Evolutionary conservation across 108 stramenopile species (phyloP), one percentile per base, ranked within the genome.

Genomic region (Nannochloropsis granulata): DNA sequence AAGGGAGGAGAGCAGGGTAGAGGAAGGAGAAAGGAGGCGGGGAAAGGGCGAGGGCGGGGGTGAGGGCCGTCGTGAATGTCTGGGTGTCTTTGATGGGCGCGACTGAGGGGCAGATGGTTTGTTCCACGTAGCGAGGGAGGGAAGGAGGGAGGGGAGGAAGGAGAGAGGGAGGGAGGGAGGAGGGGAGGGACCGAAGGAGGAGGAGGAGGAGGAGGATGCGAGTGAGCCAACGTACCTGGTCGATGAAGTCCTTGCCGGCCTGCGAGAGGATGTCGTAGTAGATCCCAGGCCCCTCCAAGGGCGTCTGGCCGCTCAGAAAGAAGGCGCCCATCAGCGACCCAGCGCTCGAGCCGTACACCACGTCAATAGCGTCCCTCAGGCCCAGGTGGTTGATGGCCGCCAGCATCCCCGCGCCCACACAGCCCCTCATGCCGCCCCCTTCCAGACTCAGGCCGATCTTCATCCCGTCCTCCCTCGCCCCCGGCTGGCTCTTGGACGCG

Each of bases 351-450:
- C 96, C 96, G 87, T 97, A 97, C 0, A 97, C 94, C n/a, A 94
- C 94, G 89, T 96, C 96, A 44, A 96, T 82, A 13, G 92, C 83
- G 86, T 96, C 95, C 56, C 92, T 84, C 80, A 97, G 86, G 16
- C 95, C 96, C 13, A 97, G 85, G 79, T 95, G 88, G 84, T 92
- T 88, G 12, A 98, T 85, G 1, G 95, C 94, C 71, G 94, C 92
- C 13, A 94, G 93, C 96, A 96, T 96, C 42, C 97, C 97, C 14
- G 96, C 97, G 1, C 94, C 92, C 24, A 98, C 92, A 82, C 95
- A 98, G 25, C 97, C 97, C 26, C 97, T 85, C 97, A 98, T 98
- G 12, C 97, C 97, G 12, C 97, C 97, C 14, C 97, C 97, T 88
- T 98, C 97, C 71, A 98, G 90, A 21, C 94, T 93, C 34, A 98